Base-by-base conservation (phyloP, 73 alveolate genomes). In the Symbiodinium pilosum region DNA sequence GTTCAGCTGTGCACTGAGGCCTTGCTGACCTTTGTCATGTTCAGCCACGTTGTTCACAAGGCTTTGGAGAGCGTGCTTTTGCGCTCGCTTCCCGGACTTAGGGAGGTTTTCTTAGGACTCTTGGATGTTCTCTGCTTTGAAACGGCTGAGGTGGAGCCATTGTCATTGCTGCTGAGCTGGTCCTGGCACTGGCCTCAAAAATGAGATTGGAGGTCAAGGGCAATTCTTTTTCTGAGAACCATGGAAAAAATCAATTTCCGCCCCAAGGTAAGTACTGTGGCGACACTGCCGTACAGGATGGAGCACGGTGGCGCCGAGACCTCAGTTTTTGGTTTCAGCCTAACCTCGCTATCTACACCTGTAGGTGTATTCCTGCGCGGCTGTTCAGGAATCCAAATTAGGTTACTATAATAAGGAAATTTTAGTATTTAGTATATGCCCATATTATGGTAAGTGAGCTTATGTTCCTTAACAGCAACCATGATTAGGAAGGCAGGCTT, bases 21-120 rank as follows among this genome's bases (percentile, higher is more conserved):
- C 24, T 39, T 93, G 81, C 44, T 73, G 86, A 93, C 98, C 93
- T 93, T 93, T 68, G 98, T 52, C 71, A 75, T 77, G 91, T 93
- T 93, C 43, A 93, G 98, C 93, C 83, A 77, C 32, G 98, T 93
- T 92, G 91, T 93, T 84, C 98, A 93, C 92, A 44, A 28, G 32
- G 85, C 71, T 47, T n/a, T 93, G 68, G 92, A 77, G 16, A 93
- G 98, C 81, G 36, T 36, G 20, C 84, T 75, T 36, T 64, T 93
- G n/a, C 91, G 98, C 6, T 34, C 38, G 73, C 81, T 24, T n/a
- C 81, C 34, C 59, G 14, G 59, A 47, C 59, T 47, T 47, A 6
- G 14, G 59, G n/a, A n/a, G n/a, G n/a, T 54, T 47, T 47, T 47
- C 24, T 26, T 5, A 12, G 26, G 73, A 54, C 73, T 54, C 30